These are phyloP conservation scores for Russula sp. DNA, from an alignment of 768 basidiomycete genomes.

Conservation along the genomic window DNA sequence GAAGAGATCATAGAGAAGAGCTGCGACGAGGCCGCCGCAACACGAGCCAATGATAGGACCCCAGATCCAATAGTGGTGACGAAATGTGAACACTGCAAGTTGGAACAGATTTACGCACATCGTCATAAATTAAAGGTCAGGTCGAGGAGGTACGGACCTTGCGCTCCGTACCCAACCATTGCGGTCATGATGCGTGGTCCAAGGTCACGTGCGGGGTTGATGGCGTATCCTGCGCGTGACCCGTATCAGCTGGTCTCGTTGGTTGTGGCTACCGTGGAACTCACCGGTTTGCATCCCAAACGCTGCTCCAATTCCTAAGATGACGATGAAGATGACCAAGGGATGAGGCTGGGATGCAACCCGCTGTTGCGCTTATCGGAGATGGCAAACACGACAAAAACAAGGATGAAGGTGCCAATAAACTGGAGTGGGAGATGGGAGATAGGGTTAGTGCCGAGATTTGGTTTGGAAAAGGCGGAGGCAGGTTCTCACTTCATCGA, in stretches of 20 bases:
- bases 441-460: neutral
- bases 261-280: neutral
- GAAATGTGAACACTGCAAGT: slow-evolving; percentile 41
- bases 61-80: slow-evolving; percentile 74
- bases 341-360: slow-evolving; percentile 51
- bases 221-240: slow-evolving; percentile 47
- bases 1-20: slow-evolving; percentile 56
- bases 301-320: slow-evolving; percentile 54
- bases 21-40: slow-evolving; percentile 54
- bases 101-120: neutral
- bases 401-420: slow-evolving; percentile 53
- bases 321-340: slow-evolving; percentile 50
- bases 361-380: slow-evolving; percentile 53
- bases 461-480: neutral
- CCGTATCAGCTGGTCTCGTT: neutral
- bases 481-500: slow-evolving; percentile 40
- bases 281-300: slow-evolving; percentile 58
- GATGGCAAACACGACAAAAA: slow-evolving; percentile 53
- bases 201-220: slow-evolving; percentile 72
- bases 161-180: slow-evolving; percentile 68
- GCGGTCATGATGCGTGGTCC: slow-evolving; percentile 66
- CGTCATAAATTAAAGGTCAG: neutral
- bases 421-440: slow-evolving; percentile 40
- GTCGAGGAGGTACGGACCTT: slow-evolving; percentile 33
- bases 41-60: slow-evolving; percentile 59